phyloP scores from a whole-genome alignment of 345 rosid genomes.

The Toxicodendron radicans region DNA sequence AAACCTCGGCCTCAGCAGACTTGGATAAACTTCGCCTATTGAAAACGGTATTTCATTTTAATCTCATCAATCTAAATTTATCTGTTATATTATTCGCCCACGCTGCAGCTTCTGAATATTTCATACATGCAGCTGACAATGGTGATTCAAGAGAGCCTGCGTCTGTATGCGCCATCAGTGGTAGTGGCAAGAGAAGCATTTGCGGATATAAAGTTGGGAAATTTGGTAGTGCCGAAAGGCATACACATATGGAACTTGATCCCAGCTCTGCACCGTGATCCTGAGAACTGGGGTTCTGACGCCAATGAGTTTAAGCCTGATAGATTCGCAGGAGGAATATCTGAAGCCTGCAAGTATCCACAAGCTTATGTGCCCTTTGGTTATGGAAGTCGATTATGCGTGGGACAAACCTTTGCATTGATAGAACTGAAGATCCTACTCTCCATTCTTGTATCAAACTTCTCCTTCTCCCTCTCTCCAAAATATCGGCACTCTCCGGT shows the following conservation, averaged over 20 bases:
- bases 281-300: conserved; percentile 43
- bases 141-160: conserved; percentile 31
- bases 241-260: conserved; percentile 23
- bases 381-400: conserved; percentile 32
- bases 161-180: conserved; percentile 27
- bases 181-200: conserved; percentile 20
- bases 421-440: conserved; percentile 31
- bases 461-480: conserved; percentile 28
- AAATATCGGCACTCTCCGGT: conserved; percentile 39
- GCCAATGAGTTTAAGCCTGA: conserved; percentile 48
- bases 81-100: not conserved
- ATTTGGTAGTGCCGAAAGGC: conserved; percentile 36
- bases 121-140: conserved; percentile 24
- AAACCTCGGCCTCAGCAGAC: conserved; percentile 14
- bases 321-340: conserved; percentile 36
- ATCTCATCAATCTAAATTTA: not conserved
- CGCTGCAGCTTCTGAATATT: not conserved
- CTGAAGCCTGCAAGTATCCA: conserved; percentile 39
- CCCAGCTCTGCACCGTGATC: conserved; percentile 27
- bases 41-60: conserved; percentile 22
- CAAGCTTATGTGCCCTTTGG: conserved; percentile 39
- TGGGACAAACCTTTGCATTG: conserved; percentile 43
- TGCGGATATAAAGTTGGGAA: conserved; percentile 30
- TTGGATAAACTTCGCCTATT: conserved; percentile 25
- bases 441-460: conserved; percentile 29